Base-by-base conservation (phyloP, 179 eudicot species). In the Patellifolia procumbens region DNA sequence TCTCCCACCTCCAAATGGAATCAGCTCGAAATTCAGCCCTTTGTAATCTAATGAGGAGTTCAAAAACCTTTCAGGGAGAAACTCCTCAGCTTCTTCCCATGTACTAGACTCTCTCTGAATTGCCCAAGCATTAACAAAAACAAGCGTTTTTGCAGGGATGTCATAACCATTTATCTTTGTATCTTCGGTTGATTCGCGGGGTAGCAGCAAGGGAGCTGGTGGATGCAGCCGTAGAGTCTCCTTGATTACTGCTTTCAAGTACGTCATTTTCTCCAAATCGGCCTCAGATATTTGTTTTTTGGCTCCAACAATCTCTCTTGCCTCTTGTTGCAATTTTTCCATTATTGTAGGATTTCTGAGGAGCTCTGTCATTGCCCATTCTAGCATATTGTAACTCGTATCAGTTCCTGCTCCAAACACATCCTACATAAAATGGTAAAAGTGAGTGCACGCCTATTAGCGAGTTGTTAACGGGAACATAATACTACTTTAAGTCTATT, bases 331-430 rank as follows among this genome's bases (percentile, higher is more conserved):
- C 17, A 87, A 31, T 43, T 80, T 69, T 5, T 66, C 34, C 86
- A 87, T 72, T 51, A 73, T 60, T 48, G 1, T 13, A 2, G 86
- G 81, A 69, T 87, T 59, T 61, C 73, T 76, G 46, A 89, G 26
- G 53, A 89, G 87, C 74, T 89, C 89, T 15, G 85, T 32, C 82
- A 89, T 77, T 68, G 82, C 71, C 92, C 79, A 78, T 46, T 78
- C 80, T 37, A 82, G 15, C 28, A 71, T 11, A 11, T 74, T 64
- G 15, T 19, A 58, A 19, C 65, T 64, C 19, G 85, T 82, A 32
- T 82, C 74, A 4, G 83, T 79, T 24, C 86, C 85, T 16, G 78
- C 88, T 5, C 74, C 79, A 51, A 81, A 64, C 1, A 48, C 68
- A 28, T 83, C 85, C 88, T 86, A 63, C 68, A 66, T 16, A 11